These are phyloP conservation scores for Fusarium sp. DNA, from an alignment of 2,329 filamentous ascomycete genomes.

Conservation along the genomic window DNA sequence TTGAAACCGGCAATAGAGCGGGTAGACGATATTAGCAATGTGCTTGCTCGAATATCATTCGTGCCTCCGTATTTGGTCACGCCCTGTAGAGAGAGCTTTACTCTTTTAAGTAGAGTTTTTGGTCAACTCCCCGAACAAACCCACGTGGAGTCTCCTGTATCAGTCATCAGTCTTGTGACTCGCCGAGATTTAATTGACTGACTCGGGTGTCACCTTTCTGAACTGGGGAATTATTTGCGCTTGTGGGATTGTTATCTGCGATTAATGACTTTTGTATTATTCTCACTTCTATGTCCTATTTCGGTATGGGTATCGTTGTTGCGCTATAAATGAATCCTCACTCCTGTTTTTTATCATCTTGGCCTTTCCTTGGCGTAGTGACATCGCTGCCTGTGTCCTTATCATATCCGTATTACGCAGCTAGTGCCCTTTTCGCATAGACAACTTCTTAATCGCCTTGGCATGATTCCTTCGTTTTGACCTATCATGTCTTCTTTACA, in stretches of 20 bases:
- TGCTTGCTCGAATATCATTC: conserved; percentile 16
- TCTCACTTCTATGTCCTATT: conserved; percentile 16
- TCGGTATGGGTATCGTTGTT: conserved; percentile 35
- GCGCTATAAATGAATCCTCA: conserved; percentile 29
- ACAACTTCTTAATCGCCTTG: background rate
- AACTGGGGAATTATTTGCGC: background rate
- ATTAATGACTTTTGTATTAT: no score
- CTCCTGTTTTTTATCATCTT: background rate
- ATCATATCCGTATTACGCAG: background rate
- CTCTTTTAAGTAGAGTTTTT: conserved; percentile 19
- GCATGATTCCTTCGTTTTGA: background rate
- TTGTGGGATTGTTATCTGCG: background rate
- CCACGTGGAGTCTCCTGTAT: conserved; percentile 23
- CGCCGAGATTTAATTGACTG: background rate
- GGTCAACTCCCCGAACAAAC: conserved; percentile 21
- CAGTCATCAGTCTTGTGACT: background rate
- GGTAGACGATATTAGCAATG: background rate
- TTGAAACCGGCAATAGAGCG: conserved; percentile 17
- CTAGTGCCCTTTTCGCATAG: background rate
- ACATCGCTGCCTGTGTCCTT: background rate
- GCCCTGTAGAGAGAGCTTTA: conserved; percentile 13
- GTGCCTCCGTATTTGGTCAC: conserved; percentile 5
- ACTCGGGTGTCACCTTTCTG: background rate
- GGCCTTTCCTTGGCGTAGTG: conserved; percentile 4
- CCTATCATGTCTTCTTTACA: background rate